Base-by-base conservation (phyloP, 345 rosid species). In the Microcos paniculata region DNA sequence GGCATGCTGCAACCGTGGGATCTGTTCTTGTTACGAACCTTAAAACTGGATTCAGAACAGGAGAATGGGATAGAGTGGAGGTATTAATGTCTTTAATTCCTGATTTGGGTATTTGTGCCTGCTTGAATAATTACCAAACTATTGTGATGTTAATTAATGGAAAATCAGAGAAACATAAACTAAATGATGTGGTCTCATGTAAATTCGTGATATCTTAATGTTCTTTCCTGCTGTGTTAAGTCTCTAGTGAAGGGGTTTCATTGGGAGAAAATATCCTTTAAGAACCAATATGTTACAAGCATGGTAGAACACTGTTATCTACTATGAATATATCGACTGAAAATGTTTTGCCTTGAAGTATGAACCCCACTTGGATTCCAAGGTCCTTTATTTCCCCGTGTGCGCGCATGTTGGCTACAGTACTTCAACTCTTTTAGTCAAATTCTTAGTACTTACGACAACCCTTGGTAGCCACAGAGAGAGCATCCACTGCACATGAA, bases 11-110 rank as follows among this genome's bases (percentile, higher is more conserved):
- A 80, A 93, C 96, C 40, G 89, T 95, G 70, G 86, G 97, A 70
- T 91, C 96, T 79, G 96, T 95, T 81, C 84, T 88, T 56, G 93
- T 91, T 26, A 90, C 92, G 33, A 93, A 95, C 75, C 85, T 91
- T 49, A 90, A 88, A 78, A 89, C 91, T 11, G 91, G 97, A 70
- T 70, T 73, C 72, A 82, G 88, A 48, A 90, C 87, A 87, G 97
- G 93, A 73, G 96, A 80, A 40, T 88, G 88, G 76, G 97, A 93
- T 78, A 84, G 88, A 81, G 98, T 87, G 79, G 97, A 91, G 97
- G 99, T 95, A 82, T 38, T 23, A 8, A 28, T 71, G 28, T 31
- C 70, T 77, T 73, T 33, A 59, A 45, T 76, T 71, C 30, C 4
- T 40, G 33, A 42, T 30, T 64, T 31, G 42, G 48, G 26, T 14